Percentiles rank a stretch among this genome's conserved stretches.
Conservation (phyloP, 2,329 filamentous ascomycete species). For the Sordariomycetes sp. region DNA sequence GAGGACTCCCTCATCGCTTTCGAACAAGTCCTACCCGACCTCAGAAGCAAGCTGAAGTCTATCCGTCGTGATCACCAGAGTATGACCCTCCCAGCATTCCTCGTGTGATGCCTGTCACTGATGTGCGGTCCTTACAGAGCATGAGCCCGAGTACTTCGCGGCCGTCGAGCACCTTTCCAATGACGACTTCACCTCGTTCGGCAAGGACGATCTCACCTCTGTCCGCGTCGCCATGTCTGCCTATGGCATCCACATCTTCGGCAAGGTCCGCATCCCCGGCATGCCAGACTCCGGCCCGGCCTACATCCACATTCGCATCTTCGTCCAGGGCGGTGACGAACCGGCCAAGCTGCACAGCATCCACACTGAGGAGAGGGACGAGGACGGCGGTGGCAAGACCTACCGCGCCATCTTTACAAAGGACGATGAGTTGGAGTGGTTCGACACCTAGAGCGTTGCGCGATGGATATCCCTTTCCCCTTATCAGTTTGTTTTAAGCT, state of each 20-base stretch:
- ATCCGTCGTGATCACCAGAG: slow-evolving; percentile 36
- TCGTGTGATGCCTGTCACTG: slow-evolving; percentile 2
- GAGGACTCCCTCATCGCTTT: slow-evolving; percentile 42
- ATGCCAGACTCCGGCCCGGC: slow-evolving; percentile 47
- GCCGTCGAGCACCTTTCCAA: slow-evolving; percentile 37
- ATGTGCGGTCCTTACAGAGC: slow-evolving; percentile 24
- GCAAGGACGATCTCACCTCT: slow-evolving; percentile 72
- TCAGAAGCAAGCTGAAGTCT: slow-evolving; percentile 41
- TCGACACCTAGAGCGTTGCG: slow-evolving; percentile 30
- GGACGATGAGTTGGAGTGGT: slow-evolving; percentile 73
- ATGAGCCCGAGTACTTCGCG: slow-evolving; percentile 47
- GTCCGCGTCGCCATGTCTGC: slow-evolving; percentile 87
- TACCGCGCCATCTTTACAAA: slow-evolving; percentile 89
- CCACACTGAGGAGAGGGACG: slow-evolving; percentile 93
- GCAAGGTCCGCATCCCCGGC: slow-evolving; percentile 53
- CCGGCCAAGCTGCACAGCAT: slow-evolving; percentile 85
- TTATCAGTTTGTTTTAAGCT: background rate
- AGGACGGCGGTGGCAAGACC: slow-evolving; percentile 78
- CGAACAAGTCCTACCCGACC: slow-evolving; percentile 35
- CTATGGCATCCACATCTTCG: slow-evolving; percentile 70
- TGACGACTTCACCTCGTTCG: slow-evolving; percentile 81
- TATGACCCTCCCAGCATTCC: slow-evolving; percentile 11
- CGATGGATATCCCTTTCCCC: background rate
- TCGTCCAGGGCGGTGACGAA: slow-evolving; percentile 75
- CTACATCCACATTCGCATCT: slow-evolving; percentile 82